A percentile compares a stretch with the other conserved stretches of the same genome.
Conservation (phyloP, 495 filamentous ascomycete genomes). For the Podospora pseudoanserina region DNA sequence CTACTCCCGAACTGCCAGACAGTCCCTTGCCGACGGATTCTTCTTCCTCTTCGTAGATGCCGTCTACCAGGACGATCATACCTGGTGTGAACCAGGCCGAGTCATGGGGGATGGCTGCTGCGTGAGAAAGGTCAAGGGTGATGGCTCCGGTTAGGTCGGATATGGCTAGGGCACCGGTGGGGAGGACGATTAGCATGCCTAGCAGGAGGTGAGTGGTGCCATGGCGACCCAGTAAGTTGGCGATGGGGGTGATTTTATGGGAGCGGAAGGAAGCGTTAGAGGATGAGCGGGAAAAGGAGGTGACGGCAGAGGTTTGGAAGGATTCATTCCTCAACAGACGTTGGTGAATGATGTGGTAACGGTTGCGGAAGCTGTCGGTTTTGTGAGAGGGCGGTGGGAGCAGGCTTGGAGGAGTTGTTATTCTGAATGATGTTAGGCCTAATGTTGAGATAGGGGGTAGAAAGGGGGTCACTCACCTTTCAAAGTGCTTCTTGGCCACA, state of each 20-base stretch:
- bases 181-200: conserved; percentile 74
- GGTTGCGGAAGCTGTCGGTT: conserved; percentile 78
- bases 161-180: conserved; percentile 77
- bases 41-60: conserved; percentile 89
- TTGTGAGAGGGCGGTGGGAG: conserved; percentile 79
- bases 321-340: conserved; percentile 87
- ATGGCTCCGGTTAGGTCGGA: conserved; percentile 86
- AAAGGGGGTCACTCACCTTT: conserved; percentile 51
- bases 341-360: conserved; percentile 87
- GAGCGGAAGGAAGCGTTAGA: conserved; percentile 55
- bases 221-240: conserved; percentile 87
- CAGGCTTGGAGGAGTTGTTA: conserved; percentile 64
- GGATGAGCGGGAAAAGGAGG: conserved; percentile 50
- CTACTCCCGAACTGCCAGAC: conserved; percentile 72
- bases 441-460: not conserved
- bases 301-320: conserved; percentile 75
- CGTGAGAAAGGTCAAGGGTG: conserved; percentile 74
- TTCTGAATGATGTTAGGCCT: conserved; percentile 30
- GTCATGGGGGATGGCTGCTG: conserved; percentile 74
- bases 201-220: conserved; percentile 83
- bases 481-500: conserved; percentile 84
- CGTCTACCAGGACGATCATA: conserved; percentile 92
- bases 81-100: conserved; percentile 89
- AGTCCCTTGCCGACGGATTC: conserved; percentile 61
- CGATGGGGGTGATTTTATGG: conserved; percentile 88